Evolutionary conservation across 371 early-diverging fungal species (phyloP), one percentile per base, ranked within the genome.

Genomic region (Mortierella sp.): DNA sequence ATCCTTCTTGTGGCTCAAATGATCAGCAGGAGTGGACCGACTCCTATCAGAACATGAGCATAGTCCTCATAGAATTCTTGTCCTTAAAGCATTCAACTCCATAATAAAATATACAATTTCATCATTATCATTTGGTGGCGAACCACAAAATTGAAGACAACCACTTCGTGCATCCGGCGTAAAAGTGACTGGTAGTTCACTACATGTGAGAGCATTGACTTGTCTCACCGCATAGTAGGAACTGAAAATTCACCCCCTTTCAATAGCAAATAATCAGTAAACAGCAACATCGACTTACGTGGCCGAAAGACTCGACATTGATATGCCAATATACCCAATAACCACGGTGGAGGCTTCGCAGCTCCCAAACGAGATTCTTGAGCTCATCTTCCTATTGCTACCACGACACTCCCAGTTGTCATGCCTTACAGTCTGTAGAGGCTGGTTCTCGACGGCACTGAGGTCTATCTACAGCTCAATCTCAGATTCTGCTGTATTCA

Each of bases 291-390:
- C 6, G 13, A n/a, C n/a, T n/a, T n/a, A n/a, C n/a, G n/a, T n/a
- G n/a, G n/a, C 8, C 13, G 40, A 37, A 37, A 13, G 40, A 37
- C 40, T 37, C 40, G 26, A 29, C 55, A 23, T 12, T 7, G 55
- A 29, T 17, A 31, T 55, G 47, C 47, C 5, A 17, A 22, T 13
- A 7, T 47, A 26, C n/a, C 2, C 28, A 23, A 29, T 55, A 1
- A 7, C 55, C 23, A 29, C 22, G 29, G 28, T 26, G 1, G 55
- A 29, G 3, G 28, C n/a, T 28, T 23, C 58, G 40, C 60, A 60
- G n/a, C 42, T 60, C 23, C 60, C 60, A 7, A 60, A 60, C 17
- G 60, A 60, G 12, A 42, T 60, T 19, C 40, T 60, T 22, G 60
- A 60, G 28, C 19, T 4, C n/a, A 60, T 60, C 10, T 19, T 60